Evolutionary conservation across 2,329 filamentous ascomycete species (phyloP).

Genomic region (Pseudocercospora eumusae): DNA sequence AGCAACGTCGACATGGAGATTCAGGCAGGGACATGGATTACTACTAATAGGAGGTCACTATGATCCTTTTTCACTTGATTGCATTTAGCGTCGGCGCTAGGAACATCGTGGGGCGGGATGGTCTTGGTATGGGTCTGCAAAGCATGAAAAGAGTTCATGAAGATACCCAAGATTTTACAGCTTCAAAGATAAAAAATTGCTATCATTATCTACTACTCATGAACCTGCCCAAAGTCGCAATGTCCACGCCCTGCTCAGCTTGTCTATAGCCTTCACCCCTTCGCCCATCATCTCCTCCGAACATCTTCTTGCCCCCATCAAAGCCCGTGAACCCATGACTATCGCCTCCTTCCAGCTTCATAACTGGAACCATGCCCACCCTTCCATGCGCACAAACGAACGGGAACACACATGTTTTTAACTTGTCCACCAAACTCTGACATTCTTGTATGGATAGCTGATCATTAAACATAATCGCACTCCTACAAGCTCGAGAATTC

Average conservation of each 20-base stretch:
- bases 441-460: conserved; percentile 61
- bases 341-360: conserved; percentile 25
- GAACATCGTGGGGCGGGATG: neutral
- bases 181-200: neutral
- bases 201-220: neutral
- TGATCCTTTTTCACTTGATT: neutral
- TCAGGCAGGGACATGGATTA: neutral
- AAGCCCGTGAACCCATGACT: conserved; percentile 1
- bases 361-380: conserved; percentile 53
- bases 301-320: neutral
- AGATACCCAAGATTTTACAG: conserved; percentile 7
- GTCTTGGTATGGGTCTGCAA: neutral
- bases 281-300: neutral
- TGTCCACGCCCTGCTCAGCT: neutral
- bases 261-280: neutral
- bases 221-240: neutral
- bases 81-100: conserved; percentile 13
- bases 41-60: neutral
- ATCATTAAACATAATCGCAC: conserved; percentile 87
- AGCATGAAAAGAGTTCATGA: neutral
- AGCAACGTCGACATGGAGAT: neutral
- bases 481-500: conserved; percentile 74
- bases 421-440: conserved; percentile 54
- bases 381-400: conserved; percentile 82
- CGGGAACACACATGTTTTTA: conserved; percentile 69